These are phyloP conservation scores for Turnera subulata DNA, from an alignment of 345 rosid species.

Conservation along the genomic window DNA sequence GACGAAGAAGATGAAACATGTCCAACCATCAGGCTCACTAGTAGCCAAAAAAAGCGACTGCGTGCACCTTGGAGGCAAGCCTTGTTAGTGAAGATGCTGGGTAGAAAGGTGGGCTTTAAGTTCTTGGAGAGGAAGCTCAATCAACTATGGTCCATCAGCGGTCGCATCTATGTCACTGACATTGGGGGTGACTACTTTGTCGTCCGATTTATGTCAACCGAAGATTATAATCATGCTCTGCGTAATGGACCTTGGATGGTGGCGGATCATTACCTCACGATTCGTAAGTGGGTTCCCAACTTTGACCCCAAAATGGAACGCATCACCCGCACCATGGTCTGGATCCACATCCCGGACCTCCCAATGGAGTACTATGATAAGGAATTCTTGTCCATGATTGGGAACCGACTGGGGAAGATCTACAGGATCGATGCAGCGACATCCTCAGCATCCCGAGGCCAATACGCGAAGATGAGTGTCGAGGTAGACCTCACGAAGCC, in stretches of 20 bases:
- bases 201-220: not conserved
- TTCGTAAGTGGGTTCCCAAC: not conserved
- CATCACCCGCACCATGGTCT: not conserved
- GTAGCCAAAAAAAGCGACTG: no score
- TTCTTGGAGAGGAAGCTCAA: no score
- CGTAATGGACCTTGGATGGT: not conserved
- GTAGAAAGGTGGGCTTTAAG: no score
- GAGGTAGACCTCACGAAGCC: not conserved
- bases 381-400: not conserved
- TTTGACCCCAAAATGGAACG: not conserved
- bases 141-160: no score
- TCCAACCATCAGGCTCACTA: no score
- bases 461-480: not conserved
- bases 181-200: not conserved
- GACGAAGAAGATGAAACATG: no score
- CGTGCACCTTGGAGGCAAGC: no score
- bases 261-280: not conserved
- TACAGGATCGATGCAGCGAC: not conserved
- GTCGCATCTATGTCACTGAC: not conserved
- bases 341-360: no score
- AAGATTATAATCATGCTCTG: no score
- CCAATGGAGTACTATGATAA: not conserved
- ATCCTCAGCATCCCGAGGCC: not conserved
- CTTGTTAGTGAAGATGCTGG: no score
- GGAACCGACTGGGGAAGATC: not conserved